Base-by-base conservation (phyloP, 257 asterid species). In the Cinchona pubescens region DNA sequence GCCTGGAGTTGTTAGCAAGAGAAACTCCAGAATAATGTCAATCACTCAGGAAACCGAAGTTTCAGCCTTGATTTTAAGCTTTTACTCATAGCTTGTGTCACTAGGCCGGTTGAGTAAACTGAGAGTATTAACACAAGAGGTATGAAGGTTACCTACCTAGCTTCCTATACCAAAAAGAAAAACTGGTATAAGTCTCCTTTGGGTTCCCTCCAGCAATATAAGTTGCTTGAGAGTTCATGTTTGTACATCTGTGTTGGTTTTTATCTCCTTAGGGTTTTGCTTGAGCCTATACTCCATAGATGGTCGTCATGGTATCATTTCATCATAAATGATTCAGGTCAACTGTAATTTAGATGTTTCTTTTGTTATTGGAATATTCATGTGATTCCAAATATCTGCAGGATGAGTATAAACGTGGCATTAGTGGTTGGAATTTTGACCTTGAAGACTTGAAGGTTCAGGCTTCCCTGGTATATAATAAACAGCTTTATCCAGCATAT, bases 391-490 rank as follows among this genome's bases (percentile, higher is more conserved):
- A 76, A 61, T 72, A 48, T 83, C 70, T 70, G 77, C 89, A 89
- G 94, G 87, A 86, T 71, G 94, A 89, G 74, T 89, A 89, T 73
- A 89, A 86, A 73, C 88, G 92, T 43, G 94, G 90, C 76, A 87
- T 89, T 70, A 89, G 94, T 77, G 81, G 90, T 66, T 89, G 94
- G 94, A 83, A 89, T 78, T 89, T 89, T 78, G 82, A 89, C 80
- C 86, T 89, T 79, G 92, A 89, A 25, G 92, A 89, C 81, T 59
- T 87, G 83, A 89, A 87, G 84, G 90, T 88, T 45, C 92, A 89
- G 79, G 94, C 94, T 73, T 81, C 90, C 61, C 79, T 86, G 89
- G 94, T 89, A 86, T 89, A 86, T 37, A 40, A 37, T 66, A 40
- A 25, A n/a, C n/a, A 43, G 5, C 58, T 69, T 21, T 82, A 27